A percentile compares a stretch with the other conserved stretches of the same genome.
Conservation (phyloP, 2,329 filamentous ascomycete species). For the Verticillium nonalfalfae region DNA sequence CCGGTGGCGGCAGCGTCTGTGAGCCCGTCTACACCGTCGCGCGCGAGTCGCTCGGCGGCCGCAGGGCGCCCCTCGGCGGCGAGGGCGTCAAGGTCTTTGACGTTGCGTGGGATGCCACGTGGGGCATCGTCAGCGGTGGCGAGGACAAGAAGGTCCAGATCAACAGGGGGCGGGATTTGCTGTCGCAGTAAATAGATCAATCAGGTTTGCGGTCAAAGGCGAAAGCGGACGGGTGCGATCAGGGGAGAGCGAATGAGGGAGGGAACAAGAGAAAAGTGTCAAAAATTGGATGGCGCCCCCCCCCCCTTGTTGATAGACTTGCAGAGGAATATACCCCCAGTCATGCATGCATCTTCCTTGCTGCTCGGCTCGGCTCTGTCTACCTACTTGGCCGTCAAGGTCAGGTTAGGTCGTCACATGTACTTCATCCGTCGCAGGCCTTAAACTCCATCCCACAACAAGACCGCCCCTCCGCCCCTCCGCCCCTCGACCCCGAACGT, state of each 20-base stretch:
- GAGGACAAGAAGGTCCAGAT: constrained; percentile 95
- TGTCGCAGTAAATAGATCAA: constrained; percentile 27
- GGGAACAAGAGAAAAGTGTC: too few relatives aligned
- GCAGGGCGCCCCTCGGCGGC: constrained; percentile 61
- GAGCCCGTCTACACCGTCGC: constrained; percentile 71
- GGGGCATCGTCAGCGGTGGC: constrained; percentile 85
- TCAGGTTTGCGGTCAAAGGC: neutral
- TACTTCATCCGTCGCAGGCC: neutral
- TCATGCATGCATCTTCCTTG: neutral
- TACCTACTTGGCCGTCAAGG: too few relatives aligned
- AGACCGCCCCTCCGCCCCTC: neutral
- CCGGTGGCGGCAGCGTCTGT: constrained; percentile 51
- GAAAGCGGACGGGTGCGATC: neutral
- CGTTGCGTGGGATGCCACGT: constrained; percentile 76
- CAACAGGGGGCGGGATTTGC: constrained; percentile 59
- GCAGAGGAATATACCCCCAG: neutral
- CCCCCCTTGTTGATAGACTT: neutral
- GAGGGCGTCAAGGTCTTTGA: constrained; percentile 87
- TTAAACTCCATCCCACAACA: neutral
- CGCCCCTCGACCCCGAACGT: too few relatives aligned
- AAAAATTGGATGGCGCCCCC: too few relatives aligned
- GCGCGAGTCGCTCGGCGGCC: constrained; percentile 62
- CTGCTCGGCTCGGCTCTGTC: neutral
- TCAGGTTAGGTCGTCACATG: too few relatives aligned
- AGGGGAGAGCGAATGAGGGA: too few relatives aligned